These are phyloP conservation scores for Kwoniella sp. DNA, from an alignment of 768 basidiomycete species.

Conservation along the genomic window DNA sequence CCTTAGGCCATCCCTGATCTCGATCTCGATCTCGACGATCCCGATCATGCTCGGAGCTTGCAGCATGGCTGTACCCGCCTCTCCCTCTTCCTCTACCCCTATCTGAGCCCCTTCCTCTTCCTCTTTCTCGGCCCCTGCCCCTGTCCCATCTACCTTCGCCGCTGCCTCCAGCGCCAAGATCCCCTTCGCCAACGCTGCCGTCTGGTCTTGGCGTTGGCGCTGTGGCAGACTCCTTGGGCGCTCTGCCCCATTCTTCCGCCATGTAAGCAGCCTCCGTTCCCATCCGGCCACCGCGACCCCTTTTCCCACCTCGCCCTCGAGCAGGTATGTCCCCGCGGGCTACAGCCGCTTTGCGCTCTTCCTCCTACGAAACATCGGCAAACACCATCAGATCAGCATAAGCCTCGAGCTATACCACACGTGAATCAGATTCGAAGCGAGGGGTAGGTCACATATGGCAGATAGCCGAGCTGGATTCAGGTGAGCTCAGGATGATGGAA, in stretches of 20 bases:
- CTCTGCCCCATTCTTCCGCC: conserved; percentile 30
- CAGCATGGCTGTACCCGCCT: conserved; percentile 48
- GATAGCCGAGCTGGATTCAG: too few relatives aligned
- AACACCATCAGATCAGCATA: background rate
- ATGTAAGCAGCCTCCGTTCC: conserved; percentile 24
- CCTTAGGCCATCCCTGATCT: conserved; percentile 10
- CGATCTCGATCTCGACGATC: background rate
- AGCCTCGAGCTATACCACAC: background rate
- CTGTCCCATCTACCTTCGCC: conserved; percentile 18
- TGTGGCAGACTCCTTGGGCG: background rate
- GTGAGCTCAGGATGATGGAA: background rate
- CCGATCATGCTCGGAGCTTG: too few relatives aligned
- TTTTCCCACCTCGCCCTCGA: background rate
- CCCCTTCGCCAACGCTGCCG: background rate
- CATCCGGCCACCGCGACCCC: conserved; percentile 13
- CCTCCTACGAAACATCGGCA: conserved; percentile 62
- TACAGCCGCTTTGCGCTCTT: conserved; percentile 74
- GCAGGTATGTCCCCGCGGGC: conserved; percentile 68
- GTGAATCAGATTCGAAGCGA: background rate
- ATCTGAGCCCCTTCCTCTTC: conserved; percentile 28
- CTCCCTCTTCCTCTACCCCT: conserved; percentile 47
- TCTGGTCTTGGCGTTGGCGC: background rate
- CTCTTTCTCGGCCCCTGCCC: conserved; percentile 25
- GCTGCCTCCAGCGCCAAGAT: background rate
- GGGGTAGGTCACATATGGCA: background rate